These are phyloP conservation scores for Eucalyptus curtisii DNA, from an alignment of 345 rosid genomes.

Conservation along the genomic window DNA sequence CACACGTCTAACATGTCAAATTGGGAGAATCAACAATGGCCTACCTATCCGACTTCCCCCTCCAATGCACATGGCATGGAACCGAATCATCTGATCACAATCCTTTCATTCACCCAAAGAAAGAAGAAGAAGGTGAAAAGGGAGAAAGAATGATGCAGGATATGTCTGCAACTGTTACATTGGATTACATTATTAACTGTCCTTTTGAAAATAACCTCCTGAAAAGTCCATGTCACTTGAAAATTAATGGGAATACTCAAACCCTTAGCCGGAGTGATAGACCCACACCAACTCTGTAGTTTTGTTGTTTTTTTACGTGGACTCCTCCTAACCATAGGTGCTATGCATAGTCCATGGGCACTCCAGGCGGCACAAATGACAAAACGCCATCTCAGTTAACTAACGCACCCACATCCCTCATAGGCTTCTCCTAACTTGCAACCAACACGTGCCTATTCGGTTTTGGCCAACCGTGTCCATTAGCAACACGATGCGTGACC, in stretches of 20 bases:
- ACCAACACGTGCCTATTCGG: background rate
- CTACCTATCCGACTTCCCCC: background rate
- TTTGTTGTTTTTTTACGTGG: background rate
- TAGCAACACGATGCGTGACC: background rate
- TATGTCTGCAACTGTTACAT: background rate
- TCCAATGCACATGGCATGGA: constrained; percentile 14
- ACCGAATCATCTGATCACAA: background rate
- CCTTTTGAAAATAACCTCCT: background rate
- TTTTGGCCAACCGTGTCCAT: background rate
- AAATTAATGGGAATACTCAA: background rate
- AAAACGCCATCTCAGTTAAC: background rate
- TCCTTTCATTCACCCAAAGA: background rate
- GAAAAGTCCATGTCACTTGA: background rate
- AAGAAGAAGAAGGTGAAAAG: background rate
- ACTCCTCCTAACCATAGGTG: background rate
- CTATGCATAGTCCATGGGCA: background rate
- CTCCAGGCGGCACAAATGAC: background rate
- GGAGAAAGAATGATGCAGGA: background rate
- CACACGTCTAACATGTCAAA: background rate
- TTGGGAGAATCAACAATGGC: background rate
- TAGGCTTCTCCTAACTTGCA: background rate
- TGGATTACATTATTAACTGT: background rate
- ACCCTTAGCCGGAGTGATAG: background rate
- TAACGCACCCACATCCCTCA: background rate
- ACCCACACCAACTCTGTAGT: background rate